These are phyloP conservation scores for Liriodendron chinense DNA, from an alignment of 164 flowering plant species.

Conservation along the genomic window DNA sequence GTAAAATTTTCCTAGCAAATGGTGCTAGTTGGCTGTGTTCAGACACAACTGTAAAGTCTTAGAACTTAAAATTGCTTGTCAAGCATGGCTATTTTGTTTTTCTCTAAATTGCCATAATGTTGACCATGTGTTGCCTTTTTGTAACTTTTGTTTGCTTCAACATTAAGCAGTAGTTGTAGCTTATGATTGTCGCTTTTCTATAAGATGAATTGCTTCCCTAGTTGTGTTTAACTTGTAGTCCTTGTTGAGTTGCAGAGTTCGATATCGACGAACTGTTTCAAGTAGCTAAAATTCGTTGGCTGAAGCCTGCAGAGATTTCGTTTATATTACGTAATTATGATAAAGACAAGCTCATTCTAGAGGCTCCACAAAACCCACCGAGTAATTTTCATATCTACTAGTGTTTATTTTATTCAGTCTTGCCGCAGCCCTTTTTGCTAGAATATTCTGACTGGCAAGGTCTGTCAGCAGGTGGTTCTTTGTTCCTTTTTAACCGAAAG, in stretches of 20 bases:
- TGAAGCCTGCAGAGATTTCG: conserved; percentile 77
- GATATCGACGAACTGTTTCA: conserved; percentile 41
- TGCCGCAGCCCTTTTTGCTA: background rate
- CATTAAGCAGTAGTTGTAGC: background rate
- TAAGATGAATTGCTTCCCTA: background rate
- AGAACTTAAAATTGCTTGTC: background rate
- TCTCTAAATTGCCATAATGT: too few relatives aligned
- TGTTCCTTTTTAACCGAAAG: conserved; percentile 86
- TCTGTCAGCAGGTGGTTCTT: conserved; percentile 70
- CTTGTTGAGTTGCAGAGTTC: conserved; percentile 37
- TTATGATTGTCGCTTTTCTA: background rate
- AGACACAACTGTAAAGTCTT: background rate
- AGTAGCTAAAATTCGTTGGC: conserved; percentile 74
- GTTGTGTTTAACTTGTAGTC: background rate
- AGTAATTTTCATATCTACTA: conserved; percentile 32
- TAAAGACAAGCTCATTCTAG: conserved; percentile 38
- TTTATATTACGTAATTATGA: conserved; percentile 67
- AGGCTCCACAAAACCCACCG: conserved; percentile 56
- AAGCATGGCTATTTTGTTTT: background rate
- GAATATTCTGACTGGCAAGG: conserved; percentile 4
- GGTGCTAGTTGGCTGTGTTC: background rate
- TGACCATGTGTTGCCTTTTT: background rate
- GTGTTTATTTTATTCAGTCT: background rate
- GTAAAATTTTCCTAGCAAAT: background rate
- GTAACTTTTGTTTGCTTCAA: background rate